Percentiles rank a stretch among this genome's conserved stretches.
Evolutionary conservation across 106 monocot species (phyloP).

Genomic region (Platanthera guangdongensis): DNA sequence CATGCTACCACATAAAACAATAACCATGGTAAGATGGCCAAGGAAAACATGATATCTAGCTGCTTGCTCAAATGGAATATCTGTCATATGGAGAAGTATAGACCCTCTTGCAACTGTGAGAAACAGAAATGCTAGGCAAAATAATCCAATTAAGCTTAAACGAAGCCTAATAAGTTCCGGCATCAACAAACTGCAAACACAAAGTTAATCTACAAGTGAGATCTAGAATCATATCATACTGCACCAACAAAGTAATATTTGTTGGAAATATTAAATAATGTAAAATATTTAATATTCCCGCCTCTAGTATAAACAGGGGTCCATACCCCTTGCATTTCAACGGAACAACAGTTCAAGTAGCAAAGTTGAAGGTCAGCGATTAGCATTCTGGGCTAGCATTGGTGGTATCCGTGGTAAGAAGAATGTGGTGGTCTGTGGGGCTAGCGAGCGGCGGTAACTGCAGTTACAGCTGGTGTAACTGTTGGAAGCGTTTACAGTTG

Average conservation of each 20-base stretch:
- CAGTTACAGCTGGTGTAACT: no score
- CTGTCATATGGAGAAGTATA: conserved; percentile 83
- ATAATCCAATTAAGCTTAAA: conserved; percentile 62
- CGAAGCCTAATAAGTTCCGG: conserved; percentile 40
- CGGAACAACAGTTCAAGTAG: no score
- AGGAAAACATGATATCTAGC: conserved; percentile 96
- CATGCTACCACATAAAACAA: conserved; percentile 50
- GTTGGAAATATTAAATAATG: no score
- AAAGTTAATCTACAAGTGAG: background rate
- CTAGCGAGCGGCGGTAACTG: no score
- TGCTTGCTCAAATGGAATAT: conserved; percentile 96
- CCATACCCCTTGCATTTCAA: no score
- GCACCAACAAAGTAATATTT: background rate
- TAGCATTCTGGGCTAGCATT: no score
- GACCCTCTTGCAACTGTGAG: conserved; percentile 83
- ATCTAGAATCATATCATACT: background rate
- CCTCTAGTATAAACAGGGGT: no score
- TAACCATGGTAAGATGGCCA: conserved; percentile 85
- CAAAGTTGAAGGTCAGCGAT: no score
- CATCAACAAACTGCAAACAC: conserved; percentile 39
- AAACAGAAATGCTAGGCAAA: conserved; percentile 68
- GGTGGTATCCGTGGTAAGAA: no score
- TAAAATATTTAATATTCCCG: no score
- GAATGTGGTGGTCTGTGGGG: no score
- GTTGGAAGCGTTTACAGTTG: no score